phyloP scores from a whole-genome alignment of 805 yeast species.

The Saturnispora saitoi region DNA sequence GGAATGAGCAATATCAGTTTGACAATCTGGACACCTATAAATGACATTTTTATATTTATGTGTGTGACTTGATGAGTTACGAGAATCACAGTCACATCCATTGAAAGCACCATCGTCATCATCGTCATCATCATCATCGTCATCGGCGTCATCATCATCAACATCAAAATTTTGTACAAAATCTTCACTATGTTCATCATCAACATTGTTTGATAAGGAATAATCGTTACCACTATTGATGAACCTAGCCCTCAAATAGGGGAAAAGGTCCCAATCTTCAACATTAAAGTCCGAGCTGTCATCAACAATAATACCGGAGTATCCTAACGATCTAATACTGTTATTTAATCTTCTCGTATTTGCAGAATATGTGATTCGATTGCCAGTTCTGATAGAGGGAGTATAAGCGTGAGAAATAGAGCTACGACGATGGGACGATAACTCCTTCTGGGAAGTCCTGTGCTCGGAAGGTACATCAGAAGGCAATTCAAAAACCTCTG shows the following conservation, averaged over 20 bases:
- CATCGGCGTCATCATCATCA: background rate
- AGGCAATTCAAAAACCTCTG: slow-evolving; percentile 5
- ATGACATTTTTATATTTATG: background rate
- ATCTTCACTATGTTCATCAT: background rate
- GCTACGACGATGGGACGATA: background rate
- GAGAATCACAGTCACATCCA: background rate
- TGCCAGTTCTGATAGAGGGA: background rate
- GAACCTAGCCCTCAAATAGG: background rate
- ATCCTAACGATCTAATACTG: background rate
- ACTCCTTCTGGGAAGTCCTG: background rate
- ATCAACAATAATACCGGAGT: background rate
- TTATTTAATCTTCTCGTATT: background rate
- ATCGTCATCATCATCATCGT: background rate
- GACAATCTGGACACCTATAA: slow-evolving; percentile 27
- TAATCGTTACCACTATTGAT: background rate
- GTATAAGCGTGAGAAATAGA: slow-evolving; percentile 1
- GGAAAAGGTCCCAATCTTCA: slow-evolving; percentile 1
- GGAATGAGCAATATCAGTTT: slow-evolving; percentile 26
- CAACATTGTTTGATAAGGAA: background rate
- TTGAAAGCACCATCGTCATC: background rate
- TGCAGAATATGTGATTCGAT: background rate
- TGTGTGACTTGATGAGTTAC: background rate
- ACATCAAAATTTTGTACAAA: too few relatives aligned
- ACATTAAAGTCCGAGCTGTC: background rate
- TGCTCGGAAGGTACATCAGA: background rate